A percentile compares a stretch with the other conserved stretches of the same genome.
phyloP scores from a whole-genome alignment of 2,329 filamentous ascomycete genomes.

The Trichoderma endophyticum region DNA sequence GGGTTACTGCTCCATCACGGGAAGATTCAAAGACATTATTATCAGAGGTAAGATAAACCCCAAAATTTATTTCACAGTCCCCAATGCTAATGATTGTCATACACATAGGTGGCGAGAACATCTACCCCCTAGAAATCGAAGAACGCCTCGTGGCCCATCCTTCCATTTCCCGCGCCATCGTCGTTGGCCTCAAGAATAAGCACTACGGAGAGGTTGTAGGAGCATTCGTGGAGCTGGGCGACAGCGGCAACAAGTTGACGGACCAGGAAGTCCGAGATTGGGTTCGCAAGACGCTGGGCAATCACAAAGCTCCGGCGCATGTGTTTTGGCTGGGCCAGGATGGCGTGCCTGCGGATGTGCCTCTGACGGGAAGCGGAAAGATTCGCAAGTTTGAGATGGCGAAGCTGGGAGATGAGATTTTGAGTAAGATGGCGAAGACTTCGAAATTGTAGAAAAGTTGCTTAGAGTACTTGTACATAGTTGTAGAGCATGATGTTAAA shows the following conservation, averaged over 20 bases:
- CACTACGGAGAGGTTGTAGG: constrained; percentile 72
- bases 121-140: constrained; percentile 72
- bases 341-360: constrained; percentile 53
- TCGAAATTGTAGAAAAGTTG: constrained; percentile 44
- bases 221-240: constrained; percentile 54
- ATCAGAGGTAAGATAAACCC: constrained; percentile 53
- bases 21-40: constrained; percentile 76
- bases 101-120: constrained; percentile 62
- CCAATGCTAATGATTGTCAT: not conserved
- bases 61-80: not conserved
- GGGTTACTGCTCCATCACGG: constrained; percentile 71
- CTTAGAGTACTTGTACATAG: not conserved
- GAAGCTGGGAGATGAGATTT: constrained; percentile 51
- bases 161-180: constrained; percentile 60
- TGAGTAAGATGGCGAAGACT: constrained; percentile 46
- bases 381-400: constrained; percentile 66
- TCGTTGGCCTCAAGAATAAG: constrained; percentile 66
- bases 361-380: constrained; percentile 70
- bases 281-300: constrained; percentile 59
- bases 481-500: not conserved
- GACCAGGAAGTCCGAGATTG: constrained; percentile 59
- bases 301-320: constrained; percentile 67
- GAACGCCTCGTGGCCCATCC: constrained; percentile 66
- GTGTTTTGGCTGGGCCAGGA: constrained; percentile 72
- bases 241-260: constrained; percentile 38